Evolutionary conservation across 1,284 basidiomycete species (phyloP), one percentile per base, ranked within the genome.

Genomic region (Mycena citricolor): DNA sequence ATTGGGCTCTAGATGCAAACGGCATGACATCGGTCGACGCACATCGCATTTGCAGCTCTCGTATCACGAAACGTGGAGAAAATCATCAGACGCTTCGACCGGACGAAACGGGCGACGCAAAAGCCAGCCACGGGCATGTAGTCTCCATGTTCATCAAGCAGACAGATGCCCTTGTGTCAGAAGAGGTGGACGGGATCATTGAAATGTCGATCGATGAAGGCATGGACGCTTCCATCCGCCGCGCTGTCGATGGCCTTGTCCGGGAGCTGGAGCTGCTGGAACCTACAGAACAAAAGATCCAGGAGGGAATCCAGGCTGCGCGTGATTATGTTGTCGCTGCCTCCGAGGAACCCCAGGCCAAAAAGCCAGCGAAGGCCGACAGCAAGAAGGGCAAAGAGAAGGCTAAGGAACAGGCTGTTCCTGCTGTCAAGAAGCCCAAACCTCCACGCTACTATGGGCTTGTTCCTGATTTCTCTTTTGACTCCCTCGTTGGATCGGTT

Each of bases 1-100:
- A 90, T 57, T 97, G 90, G 90, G 64, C 77, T 1, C 40, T 66
- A 26, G 54, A 84, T n/a, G n/a, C n/a, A n/a, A n/a, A n/a, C 45
- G 76, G 80, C 44, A 74, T 83, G 0, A 66, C 56, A 2, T 36
- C 24, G 32, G 67, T 77, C 0, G 78, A 62, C 49, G 65, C 88
- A 12, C 83, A 90, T 52, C 80, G 86, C 1, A 73, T 94, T 21
- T 92, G 87, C 58, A 75, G 79, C 1, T 82, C 88, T 47, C 84
- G 93, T 11, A 74, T 97, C 36, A 56, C 78, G 5, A 52, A 54
- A n/a, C 84, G 94, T 3, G 94, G 93, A 0, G 77, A 81, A 5
- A 88, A 86, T 49, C 94, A 97, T 66, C 94, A 95, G 61, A 77
- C 79, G 0, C 76, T 97, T 0, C 75, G 74, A 29, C 80, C 85